Conservation (phyloP, 1,284 basidiomycete genomes). For the Malassezia cuniculi region DNA sequence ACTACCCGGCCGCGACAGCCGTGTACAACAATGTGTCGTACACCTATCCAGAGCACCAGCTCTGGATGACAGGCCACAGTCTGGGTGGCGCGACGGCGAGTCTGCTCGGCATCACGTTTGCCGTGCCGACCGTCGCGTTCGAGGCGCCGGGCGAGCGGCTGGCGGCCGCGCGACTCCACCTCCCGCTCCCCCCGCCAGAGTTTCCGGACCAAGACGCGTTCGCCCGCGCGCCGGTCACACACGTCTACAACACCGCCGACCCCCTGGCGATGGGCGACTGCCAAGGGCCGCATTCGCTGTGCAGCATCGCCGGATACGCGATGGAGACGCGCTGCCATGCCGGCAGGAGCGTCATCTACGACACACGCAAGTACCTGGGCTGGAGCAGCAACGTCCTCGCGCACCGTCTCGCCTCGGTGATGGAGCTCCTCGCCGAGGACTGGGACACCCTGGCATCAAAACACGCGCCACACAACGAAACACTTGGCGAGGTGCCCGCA, state of each 20-base stretch:
- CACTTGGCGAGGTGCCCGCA: constrained; percentile 5
- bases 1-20: constrained; percentile 75
- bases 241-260: constrained; percentile 68
- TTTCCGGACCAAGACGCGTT: constrained; percentile 24
- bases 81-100: constrained; percentile 74
- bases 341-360: constrained; percentile 71
- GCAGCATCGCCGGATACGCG: constrained; percentile 42
- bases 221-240: constrained; percentile 49
- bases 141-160: constrained; percentile 83
- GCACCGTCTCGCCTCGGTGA: constrained; percentile 63
- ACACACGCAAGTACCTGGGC: constrained; percentile 67
- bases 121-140: constrained; percentile 75
- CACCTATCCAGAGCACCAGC: constrained; percentile 79
- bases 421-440: constrained; percentile 60
- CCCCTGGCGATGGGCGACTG: constrained; percentile 50
- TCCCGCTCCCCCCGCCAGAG: constrained; percentile 54
- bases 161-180: constrained; percentile 70
- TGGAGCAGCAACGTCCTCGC: constrained; percentile 69
- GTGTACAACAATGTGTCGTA: constrained; percentile 55
- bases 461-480: not conserved
- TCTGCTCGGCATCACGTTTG: constrained; percentile 80
- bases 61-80: constrained; percentile 87
- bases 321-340: constrained; percentile 56
- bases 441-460: too few species aligned
- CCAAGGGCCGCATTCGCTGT: constrained; percentile 27